Conservation (phyloP, 2,329 filamentous ascomycete species). For the Akanthomyces dipterigenus region DNA sequence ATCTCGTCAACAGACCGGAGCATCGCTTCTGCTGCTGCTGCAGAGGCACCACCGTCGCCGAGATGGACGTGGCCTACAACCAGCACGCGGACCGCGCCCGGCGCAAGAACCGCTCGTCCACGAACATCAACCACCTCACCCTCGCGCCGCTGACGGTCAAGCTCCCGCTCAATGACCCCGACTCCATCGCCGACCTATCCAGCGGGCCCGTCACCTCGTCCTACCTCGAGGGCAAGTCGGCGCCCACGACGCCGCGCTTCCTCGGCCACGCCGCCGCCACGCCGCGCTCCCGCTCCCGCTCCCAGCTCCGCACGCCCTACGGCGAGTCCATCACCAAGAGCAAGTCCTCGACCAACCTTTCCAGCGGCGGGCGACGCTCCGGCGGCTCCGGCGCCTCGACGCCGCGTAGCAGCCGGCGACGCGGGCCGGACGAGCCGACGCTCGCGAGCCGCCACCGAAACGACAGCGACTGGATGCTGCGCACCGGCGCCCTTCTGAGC, state of each 20-base stretch:
- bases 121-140: conserved; percentile 52
- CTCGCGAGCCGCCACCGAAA: conserved; percentile 30
- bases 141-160: conserved; percentile 59
- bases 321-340: conserved; percentile 45
- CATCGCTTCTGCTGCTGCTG: neutral
- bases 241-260: conserved; percentile 57
- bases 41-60: neutral
- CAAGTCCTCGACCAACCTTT: conserved; percentile 55
- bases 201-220: conserved; percentile 31
- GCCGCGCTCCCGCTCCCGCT: conserved; percentile 40
- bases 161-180: conserved; percentile 50
- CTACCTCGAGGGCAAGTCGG: conserved; percentile 56
- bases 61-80: conserved; percentile 55
- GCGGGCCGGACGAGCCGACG: conserved; percentile 25
- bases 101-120: conserved; percentile 52
- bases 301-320: conserved; percentile 35
- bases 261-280: conserved; percentile 51
- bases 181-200: conserved; percentile 37
- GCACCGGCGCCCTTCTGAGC: conserved; percentile 55
- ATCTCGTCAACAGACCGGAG: neutral
- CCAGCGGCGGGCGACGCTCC: conserved; percentile 15
- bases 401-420: conserved; percentile 28
- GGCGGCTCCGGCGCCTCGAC: conserved; percentile 26
- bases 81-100: conserved; percentile 51
- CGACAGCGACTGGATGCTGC: conserved; percentile 59